Percentiles rank a stretch among this genome's conserved stretches.
Conservation (phyloP, 148 eudicot genomes). For the Beta vulgaris region DNA sequence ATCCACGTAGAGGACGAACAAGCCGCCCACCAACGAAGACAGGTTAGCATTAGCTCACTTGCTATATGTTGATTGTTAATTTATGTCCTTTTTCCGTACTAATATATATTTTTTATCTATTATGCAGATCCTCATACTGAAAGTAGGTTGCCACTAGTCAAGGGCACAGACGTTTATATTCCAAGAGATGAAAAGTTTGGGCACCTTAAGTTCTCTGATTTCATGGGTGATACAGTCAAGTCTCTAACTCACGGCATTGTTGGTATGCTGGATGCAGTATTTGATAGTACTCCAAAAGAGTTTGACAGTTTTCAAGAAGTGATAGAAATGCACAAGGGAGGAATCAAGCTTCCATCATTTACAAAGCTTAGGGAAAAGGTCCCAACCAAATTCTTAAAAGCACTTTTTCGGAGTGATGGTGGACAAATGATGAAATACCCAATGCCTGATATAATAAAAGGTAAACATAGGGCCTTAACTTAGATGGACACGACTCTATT, state of each 20-base stretch:
- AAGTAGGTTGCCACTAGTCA: constrained; percentile 51
- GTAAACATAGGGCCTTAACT: constrained; percentile 33
- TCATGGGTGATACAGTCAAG: constrained; percentile 50
- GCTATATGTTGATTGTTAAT: too few relatives aligned
- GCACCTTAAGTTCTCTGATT: constrained; percentile 58
- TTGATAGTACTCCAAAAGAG: constrained; percentile 52
- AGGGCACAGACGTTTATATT: constrained; percentile 49
- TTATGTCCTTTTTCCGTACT: not conserved
- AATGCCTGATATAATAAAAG: constrained; percentile 72
- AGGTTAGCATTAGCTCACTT: constrained; percentile 39
- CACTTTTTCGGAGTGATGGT: constrained; percentile 50
- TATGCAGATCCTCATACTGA: constrained; percentile 60
- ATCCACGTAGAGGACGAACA: constrained; percentile 85
- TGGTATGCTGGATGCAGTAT: constrained; percentile 42
- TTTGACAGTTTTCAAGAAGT: constrained; percentile 61
- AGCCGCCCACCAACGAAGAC: constrained; percentile 52
- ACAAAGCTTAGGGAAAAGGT: constrained; percentile 31
- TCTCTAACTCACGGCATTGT: constrained; percentile 46
- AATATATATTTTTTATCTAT: not conserved
- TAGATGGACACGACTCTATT: not conserved
- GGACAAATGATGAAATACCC: constrained; percentile 53
- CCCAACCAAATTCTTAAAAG: constrained; percentile 47
- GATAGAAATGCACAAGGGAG: constrained; percentile 49
- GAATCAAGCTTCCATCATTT: constrained; percentile 38
- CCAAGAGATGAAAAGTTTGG: constrained; percentile 81